phyloP scores from a whole-genome alignment of 169 alveolate species.

The Plasmodium yoelii region DNA sequence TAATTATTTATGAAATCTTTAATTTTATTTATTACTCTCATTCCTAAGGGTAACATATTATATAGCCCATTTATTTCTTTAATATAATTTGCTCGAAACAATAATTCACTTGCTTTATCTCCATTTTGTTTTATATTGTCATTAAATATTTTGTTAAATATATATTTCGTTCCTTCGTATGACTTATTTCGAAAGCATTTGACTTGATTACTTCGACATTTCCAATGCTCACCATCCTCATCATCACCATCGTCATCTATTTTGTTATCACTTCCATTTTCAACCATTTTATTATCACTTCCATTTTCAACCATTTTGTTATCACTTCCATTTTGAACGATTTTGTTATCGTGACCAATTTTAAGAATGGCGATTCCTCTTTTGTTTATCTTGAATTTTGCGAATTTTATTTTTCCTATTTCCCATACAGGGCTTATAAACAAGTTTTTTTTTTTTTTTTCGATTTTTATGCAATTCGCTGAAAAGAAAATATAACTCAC shows the following conservation, averaged over 20 bases:
- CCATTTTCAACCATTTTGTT: too few relatives aligned
- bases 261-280: too few relatives aligned
- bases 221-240: too few relatives aligned
- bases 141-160: slow-evolving; percentile 49
- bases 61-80: slow-evolving; percentile 47
- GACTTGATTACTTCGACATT: not conserved
- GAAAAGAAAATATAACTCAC: not conserved
- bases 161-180: slow-evolving; percentile 27
- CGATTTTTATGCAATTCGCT: not conserved
- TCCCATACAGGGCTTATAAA: not conserved
- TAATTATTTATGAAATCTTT: slow-evolving; percentile 19
- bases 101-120: slow-evolving; percentile 61
- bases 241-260: too few relatives aligned
- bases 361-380: not conserved
- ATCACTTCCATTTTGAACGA: not conserved
- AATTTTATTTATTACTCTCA: slow-evolving; percentile 39
- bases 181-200: slow-evolving; percentile 5
- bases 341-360: not conserved
- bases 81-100: slow-evolving; percentile 50
- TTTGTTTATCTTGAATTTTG: too few relatives aligned
- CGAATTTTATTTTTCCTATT: too few relatives aligned
- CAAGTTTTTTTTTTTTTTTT: not conserved
- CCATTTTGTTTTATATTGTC: slow-evolving; percentile 37
- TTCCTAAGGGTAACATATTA: slow-evolving; percentile 48
- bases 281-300: too few relatives aligned